A percentile compares a stretch with the other conserved stretches of the same genome.
Evolutionary conservation across 1,284 basidiomycete species (phyloP).

Genomic region (Phlebopus sp.): DNA sequence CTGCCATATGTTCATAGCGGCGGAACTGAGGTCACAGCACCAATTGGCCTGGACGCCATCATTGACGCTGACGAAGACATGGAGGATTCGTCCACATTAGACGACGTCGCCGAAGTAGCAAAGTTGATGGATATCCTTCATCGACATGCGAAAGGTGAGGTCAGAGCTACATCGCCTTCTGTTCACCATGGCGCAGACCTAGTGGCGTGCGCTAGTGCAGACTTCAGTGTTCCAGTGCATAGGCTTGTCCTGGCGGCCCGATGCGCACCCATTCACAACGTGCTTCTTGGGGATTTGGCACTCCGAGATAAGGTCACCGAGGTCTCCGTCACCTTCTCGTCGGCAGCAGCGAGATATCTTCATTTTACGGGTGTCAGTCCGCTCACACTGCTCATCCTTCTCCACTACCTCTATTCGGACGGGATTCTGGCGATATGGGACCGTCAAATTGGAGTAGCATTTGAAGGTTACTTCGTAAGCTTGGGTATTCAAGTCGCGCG

Average conservation of each 20-base stretch:
- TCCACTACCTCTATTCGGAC: constrained; percentile 90
- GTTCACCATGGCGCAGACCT: constrained; percentile 57
- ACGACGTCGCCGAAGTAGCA: constrained; percentile 49
- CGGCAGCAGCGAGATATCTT: constrained; percentile 27
- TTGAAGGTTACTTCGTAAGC: constrained; percentile 43
- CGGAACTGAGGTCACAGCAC: background rate
- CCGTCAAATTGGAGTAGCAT: constrained; percentile 55
- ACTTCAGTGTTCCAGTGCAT: constrained; percentile 61
- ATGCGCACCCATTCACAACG: constrained; percentile 44
- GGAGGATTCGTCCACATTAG: constrained; percentile 44
- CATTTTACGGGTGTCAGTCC: constrained; percentile 53
- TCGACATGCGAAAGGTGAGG: constrained; percentile 15
- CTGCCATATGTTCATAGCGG: constrained; percentile 48
- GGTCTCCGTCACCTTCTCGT: constrained; percentile 31
- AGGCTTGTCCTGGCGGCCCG: constrained; percentile 63
- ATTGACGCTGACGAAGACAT: constrained; percentile 34
- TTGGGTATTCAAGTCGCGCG: constrained; percentile 42
- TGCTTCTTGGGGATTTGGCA: constrained; percentile 38
- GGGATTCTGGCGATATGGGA: constrained; percentile 86
- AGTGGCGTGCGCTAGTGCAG: constrained; percentile 42
- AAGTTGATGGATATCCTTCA: constrained; percentile 41
- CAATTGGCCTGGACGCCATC: constrained; percentile 5
- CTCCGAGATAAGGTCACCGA: constrained; percentile 33
- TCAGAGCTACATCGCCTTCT: constrained; percentile 28
- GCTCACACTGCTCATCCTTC: constrained; percentile 71